Conservation (phyloP, 2,329 filamentous ascomycete genomes). For the Pseudocercospora crystallina region DNA sequence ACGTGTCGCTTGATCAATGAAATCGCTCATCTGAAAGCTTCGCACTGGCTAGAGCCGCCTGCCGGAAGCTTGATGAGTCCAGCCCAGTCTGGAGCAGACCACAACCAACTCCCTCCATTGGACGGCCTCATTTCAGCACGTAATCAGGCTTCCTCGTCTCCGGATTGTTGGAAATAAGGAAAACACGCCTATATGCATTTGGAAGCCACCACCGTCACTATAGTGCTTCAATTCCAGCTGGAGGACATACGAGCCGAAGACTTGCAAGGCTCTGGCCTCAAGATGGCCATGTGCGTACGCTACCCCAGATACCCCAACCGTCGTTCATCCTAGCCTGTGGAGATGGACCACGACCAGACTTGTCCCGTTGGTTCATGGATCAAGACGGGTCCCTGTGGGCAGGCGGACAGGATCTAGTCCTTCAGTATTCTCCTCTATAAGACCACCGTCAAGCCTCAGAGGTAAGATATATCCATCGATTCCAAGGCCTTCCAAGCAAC, state of each 20-base stretch:
- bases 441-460: neutral
- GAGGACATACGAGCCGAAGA: neutral
- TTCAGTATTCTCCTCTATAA: neutral
- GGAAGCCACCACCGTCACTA: neutral
- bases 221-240: neutral
- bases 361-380: neutral
- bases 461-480: no score
- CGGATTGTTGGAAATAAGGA: neutral
- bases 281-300: neutral
- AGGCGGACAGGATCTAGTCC: neutral
- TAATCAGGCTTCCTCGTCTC: neutral
- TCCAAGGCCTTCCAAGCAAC: no score
- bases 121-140: neutral
- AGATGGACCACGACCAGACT: neutral
- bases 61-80: neutral
- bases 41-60: neutral
- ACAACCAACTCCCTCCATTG: neutral
- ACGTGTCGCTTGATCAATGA: neutral
- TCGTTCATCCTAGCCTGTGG: constrained; percentile 2
- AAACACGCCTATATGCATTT: neutral
- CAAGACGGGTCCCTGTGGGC: neutral
- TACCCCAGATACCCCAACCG: neutral
- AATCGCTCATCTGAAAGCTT: neutral
- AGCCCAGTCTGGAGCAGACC: neutral
- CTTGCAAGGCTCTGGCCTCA: neutral